Percentiles rank a stretch among this genome's conserved stretches.
These are phyloP conservation scores for Lecanicillium sp. DNA, from an alignment of 2,329 filamentous ascomycete genomes.

Conservation along the genomic window DNA sequence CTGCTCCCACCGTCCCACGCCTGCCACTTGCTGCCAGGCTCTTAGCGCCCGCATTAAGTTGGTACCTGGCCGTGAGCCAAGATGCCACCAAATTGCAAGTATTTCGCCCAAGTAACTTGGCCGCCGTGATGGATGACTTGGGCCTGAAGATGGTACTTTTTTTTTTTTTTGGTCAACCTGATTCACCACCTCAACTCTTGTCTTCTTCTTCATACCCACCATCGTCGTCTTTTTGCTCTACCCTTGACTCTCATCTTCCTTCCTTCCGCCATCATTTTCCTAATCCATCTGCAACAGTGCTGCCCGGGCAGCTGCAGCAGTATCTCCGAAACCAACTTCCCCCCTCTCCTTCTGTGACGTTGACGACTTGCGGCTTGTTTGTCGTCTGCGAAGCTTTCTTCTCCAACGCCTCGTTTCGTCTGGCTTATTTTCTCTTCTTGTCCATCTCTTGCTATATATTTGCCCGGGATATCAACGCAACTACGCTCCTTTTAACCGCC, in stretches of 20 bases:
- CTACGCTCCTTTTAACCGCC: background rate
- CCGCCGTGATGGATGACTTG: no score
- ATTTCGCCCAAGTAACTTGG: no score
- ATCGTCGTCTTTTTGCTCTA: slow-evolving; percentile 3
- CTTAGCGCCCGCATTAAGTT: background rate
- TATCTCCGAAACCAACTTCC: background rate
- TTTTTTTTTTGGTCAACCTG: slow-evolving; percentile 1
- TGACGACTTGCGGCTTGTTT: background rate
- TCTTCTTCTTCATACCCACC: slow-evolving; percentile 11
- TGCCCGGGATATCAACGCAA: background rate
- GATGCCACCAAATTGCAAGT: no score
- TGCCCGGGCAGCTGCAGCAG: background rate
- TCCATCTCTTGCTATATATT: background rate
- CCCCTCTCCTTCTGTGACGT: slow-evolving; percentile 7
- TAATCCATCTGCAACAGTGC: background rate
- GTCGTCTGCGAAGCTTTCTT: background rate
- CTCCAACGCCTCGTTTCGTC: background rate
- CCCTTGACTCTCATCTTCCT: background rate
- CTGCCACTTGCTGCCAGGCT: background rate
- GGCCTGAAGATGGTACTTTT: slow-evolving; percentile 4
- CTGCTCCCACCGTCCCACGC: no score
- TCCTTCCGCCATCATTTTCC: background rate
- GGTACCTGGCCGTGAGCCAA: background rate
- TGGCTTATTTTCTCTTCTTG: background rate
- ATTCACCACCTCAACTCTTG: slow-evolving; percentile 6